Percentiles rank a stretch among this genome's conserved stretches.
phyloP scores from a whole-genome alignment of 1,284 basidiomycete species.

The Chondrostereum purpureum region DNA sequence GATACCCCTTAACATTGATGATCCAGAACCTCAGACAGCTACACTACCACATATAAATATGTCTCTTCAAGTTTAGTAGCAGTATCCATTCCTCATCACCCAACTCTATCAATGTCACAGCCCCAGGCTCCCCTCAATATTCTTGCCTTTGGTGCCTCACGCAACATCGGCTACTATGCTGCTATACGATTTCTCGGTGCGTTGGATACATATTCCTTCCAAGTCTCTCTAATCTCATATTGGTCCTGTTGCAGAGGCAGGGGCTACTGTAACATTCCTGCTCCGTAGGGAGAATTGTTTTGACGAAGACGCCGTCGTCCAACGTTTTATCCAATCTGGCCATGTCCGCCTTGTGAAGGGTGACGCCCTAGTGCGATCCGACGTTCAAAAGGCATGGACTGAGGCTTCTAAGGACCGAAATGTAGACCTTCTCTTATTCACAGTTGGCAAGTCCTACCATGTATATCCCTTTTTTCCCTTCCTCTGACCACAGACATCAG shows the following conservation, averaged over 20 bases:
- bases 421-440: constrained; percentile 43
- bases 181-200: constrained; percentile 46
- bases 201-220: too few relatives aligned
- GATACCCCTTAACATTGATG: too few relatives aligned
- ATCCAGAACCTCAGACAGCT: too few relatives aligned
- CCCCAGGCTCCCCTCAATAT: constrained; percentile 30
- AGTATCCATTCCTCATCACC: too few relatives aligned
- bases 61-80: too few relatives aligned
- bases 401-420: constrained; percentile 26
- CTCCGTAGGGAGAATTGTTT: constrained; percentile 38
- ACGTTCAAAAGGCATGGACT: constrained; percentile 40
- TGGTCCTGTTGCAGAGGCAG: constrained; percentile 29
- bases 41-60: too few relatives aligned
- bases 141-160: constrained; percentile 52
- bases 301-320: constrained; percentile 37
- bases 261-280: constrained; percentile 45
- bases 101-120: constrained; percentile 3
- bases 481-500: constrained; percentile 19
- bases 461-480: neutral
- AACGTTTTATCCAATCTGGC: constrained; percentile 33
- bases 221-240: too few relatives aligned
- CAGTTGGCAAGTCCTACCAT: constrained; percentile 38
- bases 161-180: constrained; percentile 57
- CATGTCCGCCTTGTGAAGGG: constrained; percentile 41
- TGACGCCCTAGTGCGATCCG: constrained; percentile 40